Evolutionary conservation across 2,329 filamentous ascomycete species (phyloP).

Genomic region (Stachybotrys chlorohalonatus): DNA sequence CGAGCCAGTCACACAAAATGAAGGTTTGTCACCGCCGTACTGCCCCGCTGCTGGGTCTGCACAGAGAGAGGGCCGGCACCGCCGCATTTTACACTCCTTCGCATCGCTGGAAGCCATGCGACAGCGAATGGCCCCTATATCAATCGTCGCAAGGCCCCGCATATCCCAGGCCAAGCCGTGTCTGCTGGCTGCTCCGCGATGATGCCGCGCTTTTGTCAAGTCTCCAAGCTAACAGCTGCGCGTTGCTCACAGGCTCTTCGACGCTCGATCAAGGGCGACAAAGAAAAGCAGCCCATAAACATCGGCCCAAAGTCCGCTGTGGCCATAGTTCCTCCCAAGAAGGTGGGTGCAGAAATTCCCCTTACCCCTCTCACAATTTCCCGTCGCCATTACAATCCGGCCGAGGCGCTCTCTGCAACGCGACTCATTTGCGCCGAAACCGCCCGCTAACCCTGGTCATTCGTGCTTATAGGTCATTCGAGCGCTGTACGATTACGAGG

Average conservation of each 20-base stretch:
- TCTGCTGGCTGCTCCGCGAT: slow-evolving; percentile 6
- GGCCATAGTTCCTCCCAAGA: slow-evolving; percentile 86
- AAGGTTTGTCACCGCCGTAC: slow-evolving; percentile 21
- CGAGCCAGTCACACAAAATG: slow-evolving; percentile 22
- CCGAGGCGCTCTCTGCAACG: not conserved
- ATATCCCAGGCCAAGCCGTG: not conserved
- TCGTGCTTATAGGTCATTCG: slow-evolving; percentile 75
- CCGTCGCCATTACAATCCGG: not conserved
- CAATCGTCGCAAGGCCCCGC: not conserved
- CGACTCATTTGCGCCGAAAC: slow-evolving; percentile 5
- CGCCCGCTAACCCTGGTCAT: slow-evolving; percentile 4
- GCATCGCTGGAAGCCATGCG: slow-evolving; percentile 1
- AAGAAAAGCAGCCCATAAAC: slow-evolving; percentile 63
- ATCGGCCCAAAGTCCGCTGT: slow-evolving; percentile 79
- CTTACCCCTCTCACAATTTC: slow-evolving; percentile 3
- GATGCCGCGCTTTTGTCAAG: slow-evolving; percentile 7
- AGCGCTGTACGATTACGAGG: slow-evolving; percentile 87
- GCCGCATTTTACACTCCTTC: slow-evolving; percentile 6
- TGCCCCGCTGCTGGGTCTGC: not conserved
- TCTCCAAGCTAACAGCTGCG: slow-evolving; percentile 30
- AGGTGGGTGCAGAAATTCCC: slow-evolving; percentile 46
- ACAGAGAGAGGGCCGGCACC: slow-evolving; percentile 3
- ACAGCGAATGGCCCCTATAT: not conserved
- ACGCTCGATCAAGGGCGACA: slow-evolving; percentile 85
- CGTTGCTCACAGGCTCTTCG: slow-evolving; percentile 59